Base-by-base conservation (phyloP, 2,329 filamentous ascomycete genomes). In the Apiospora pterosperma region DNA sequence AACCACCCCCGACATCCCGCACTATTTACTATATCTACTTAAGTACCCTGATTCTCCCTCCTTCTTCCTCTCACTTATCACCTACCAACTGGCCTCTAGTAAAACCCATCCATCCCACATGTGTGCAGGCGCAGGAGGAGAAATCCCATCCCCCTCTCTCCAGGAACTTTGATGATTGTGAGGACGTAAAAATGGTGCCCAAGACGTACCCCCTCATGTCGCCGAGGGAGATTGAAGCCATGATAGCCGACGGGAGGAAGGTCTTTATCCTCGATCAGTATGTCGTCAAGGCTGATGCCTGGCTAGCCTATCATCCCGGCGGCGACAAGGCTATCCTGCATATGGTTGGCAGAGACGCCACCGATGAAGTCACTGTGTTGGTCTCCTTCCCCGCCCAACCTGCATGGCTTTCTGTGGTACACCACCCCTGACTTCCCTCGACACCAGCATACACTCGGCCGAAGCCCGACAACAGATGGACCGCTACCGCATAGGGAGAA, bases 191-290 rank as follows among this genome's bases (percentile, higher is more conserved):
- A 19, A 48, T 44, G 60, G 41, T 41, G 23, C 19, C 60, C 10
- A 83, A 75, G 79, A 83, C 68, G 76, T 76, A 74, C 58, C 70
- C 73, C 5, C 36, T 89, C 36, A 78, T 89, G 68, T 86, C 84
- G 66, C 84, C 89, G 67, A 79, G 86, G 66, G 85, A 92, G 74
- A 85, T 97, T 66, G 94, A 97, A 77, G 88, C 85, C 6, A 80
- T 95, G 71, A 97, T 99, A 73, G 92, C 94, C 7, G 88, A 92
- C 64, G 95, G 93, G 5, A 86, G 87, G 65, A 87, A 88, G 68
- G 86, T 99, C 64, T 85, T 97, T 67, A 93, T 99, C 62, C 83
- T 96, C 66, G 88, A 97, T 70, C 85, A 88, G 66, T 87, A 88
- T 72, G 93, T 97, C 11, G 79, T 98, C 70, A 97, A 93, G 79